Percentiles rank a stretch among this genome's conserved stretches.
Conservation (phyloP, 371 early-diverging fungal species). For the Syncephalastrum sp. region DNA sequence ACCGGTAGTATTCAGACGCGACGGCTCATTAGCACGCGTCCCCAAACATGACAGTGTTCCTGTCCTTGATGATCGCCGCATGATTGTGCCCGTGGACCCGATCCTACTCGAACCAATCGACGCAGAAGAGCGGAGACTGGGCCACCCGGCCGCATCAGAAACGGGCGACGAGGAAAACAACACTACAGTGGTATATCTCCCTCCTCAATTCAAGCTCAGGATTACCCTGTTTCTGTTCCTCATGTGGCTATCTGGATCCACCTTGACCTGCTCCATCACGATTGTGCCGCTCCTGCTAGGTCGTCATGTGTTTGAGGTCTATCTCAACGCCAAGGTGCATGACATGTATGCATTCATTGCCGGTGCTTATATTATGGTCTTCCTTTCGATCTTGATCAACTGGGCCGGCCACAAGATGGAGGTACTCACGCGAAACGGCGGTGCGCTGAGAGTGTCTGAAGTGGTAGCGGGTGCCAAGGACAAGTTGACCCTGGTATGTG, state of each 20-base stretch:
- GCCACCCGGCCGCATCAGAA: slow-evolving; percentile 55
- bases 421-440: not conserved
- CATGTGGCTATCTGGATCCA: slow-evolving; percentile 60
- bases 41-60: slow-evolving; percentile 73
- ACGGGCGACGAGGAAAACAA: slow-evolving; percentile 47
- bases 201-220: slow-evolving; percentile 58
- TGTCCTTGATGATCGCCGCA: slow-evolving; percentile 63
- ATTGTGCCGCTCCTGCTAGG: slow-evolving; percentile 50
- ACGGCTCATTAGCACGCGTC: slow-evolving; percentile 66
- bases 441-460: not conserved
- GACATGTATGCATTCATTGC: slow-evolving; percentile 60
- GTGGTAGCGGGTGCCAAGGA: slow-evolving; percentile 2
- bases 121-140: slow-evolving; percentile 54
- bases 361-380: slow-evolving; percentile 38
- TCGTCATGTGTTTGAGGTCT: slow-evolving; percentile 38
- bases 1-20: slow-evolving; percentile 56
- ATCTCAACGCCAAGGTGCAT: slow-evolving; percentile 45
- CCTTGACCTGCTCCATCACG: slow-evolving; percentile 46
- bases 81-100: slow-evolving; percentile 73
- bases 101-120: slow-evolving; percentile 59
- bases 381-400: slow-evolving; percentile 18
- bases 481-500: slow-evolving; percentile 1
- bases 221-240: slow-evolving; percentile 39
- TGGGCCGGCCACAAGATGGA: slow-evolving; percentile 25
- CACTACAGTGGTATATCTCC: slow-evolving; percentile 65